These are phyloP conservation scores for Linum usitatissimum DNA, from an alignment of 345 rosid genomes.

Conservation along the genomic window DNA sequence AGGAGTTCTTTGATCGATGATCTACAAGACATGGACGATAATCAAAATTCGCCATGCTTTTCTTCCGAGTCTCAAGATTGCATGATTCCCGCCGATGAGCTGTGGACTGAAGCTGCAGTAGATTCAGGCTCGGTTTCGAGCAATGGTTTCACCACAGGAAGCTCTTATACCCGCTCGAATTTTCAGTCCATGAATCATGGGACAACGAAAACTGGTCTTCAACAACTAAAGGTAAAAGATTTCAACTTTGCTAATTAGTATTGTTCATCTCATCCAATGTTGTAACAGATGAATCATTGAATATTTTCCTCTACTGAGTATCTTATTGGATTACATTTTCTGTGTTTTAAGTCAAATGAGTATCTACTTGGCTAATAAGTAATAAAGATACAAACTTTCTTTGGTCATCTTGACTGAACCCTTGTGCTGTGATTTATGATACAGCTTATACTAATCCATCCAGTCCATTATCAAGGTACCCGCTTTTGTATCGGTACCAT, in stretches of 20 bases:
- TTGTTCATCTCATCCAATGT: background rate
- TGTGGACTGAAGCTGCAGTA: constrained; percentile 10
- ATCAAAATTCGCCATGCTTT: constrained; percentile 16
- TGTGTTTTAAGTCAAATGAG: background rate
- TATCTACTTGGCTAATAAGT: background rate
- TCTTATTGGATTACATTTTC: background rate
- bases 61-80: constrained; percentile 21
- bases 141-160: constrained; percentile 13
- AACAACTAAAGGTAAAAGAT: constrained; percentile 18
- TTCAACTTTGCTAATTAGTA: background rate
- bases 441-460: background rate
- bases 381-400: no score
- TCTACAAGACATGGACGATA: constrained; percentile 22
- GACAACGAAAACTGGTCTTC: constrained; percentile 5
- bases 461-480: constrained; percentile 19
- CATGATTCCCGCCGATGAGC: constrained; percentile 11
- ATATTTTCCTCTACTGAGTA: background rate
- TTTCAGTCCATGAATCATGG: no score
- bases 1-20: constrained; percentile 45
- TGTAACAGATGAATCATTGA: background rate
- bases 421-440: background rate
- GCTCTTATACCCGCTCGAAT: constrained; percentile 1
- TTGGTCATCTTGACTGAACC: background rate
- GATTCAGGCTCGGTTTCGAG: constrained; percentile 21
- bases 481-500: constrained; percentile 7